A percentile compares a stretch with the other conserved stretches of the same genome.
phyloP scores from a whole-genome alignment of 371 early-diverging fungal species.

The Dipsacomyces acuminosporus region DNA sequence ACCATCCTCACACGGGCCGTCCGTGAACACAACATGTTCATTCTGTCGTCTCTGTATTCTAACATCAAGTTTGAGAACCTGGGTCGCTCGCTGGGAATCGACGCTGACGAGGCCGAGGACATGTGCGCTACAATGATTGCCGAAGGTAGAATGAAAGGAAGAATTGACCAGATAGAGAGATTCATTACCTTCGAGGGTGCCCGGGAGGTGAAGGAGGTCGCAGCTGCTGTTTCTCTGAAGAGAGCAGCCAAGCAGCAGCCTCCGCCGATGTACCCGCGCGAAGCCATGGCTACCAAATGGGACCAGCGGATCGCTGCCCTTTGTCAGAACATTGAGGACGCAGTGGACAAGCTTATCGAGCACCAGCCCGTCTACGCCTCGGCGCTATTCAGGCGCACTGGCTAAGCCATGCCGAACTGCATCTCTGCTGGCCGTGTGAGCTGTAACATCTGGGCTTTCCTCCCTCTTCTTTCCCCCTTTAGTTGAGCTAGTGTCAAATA shows the following conservation, averaged over 20 bases:
- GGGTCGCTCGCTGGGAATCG: constrained; percentile 68
- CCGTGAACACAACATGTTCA: constrained; percentile 87
- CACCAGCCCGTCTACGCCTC: constrained; percentile 34
- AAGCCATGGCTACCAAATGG: constrained; percentile 33
- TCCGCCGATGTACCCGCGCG: constrained; percentile 38
- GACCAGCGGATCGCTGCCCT: constrained; percentile 32
- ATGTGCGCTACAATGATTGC: constrained; percentile 84
- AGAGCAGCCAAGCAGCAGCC: constrained; percentile 17
- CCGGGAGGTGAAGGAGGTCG: constrained; percentile 38
- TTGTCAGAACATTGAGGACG: constrained; percentile 38
- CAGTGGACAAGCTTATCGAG: constrained; percentile 39
- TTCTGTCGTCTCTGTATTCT: constrained; percentile 82
- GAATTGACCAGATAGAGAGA: constrained; percentile 84
- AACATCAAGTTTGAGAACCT: constrained; percentile 82
- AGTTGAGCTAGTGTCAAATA: no score
- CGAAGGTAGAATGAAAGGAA: constrained; percentile 81
- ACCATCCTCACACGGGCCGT: constrained; percentile 84
- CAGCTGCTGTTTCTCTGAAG: constrained; percentile 29
- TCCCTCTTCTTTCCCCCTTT: no score
- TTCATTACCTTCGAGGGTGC: constrained; percentile 78
- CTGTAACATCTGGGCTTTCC: no score
- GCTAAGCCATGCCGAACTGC: no score
- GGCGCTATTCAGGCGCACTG: constrained; percentile 20
- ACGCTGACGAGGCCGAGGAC: constrained; percentile 76
- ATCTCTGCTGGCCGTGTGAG: no score